Base-by-base conservation (phyloP, 2,329 filamentous ascomycete genomes). In the Hymenoscyphus repandus region DNA sequence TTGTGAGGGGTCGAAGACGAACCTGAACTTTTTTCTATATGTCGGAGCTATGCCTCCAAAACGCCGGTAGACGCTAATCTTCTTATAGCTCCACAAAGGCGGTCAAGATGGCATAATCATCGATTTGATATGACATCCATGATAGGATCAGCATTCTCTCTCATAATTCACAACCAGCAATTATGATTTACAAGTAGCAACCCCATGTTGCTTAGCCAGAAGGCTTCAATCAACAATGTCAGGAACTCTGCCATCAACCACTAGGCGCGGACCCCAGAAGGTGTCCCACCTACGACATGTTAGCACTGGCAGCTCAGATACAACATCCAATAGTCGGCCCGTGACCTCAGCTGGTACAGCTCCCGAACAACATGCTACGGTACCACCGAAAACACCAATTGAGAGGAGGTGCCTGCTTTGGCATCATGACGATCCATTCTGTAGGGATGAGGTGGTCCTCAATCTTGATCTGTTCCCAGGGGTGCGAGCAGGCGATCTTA, bases 381-480 rank as follows among this genome's bases (percentile, higher is more conserved):
- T 46, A 10, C 50, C 56, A 17, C 15, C 48, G 20, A 59, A 58
- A 45, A 11, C 52, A 9, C 47, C 50, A 12, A 46, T 62, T 7
- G 62, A 66, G 53, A 61, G 59, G 45, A 58, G 52, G 34, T 67
- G 66, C 45, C 57, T 58, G 33, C 54, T 68, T 12, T 68, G 65
- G 65, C 59, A 65, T n/a, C 66, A 68, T 36, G 65, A 91, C 66
- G 88, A 95, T 58, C 82, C 79, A 38, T 86, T 90, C 62, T 83
- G 85, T 7, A 79, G 78, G 51, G 88, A 95, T 62, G 88, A 92
- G 60, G 83, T 93, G 40, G 74, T 93, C 18, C 77, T 95, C 62
- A 93, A 92, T 65, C 75, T 85, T 51, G 83, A 88, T 50, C 76
- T 84, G 13, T 80, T 92, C 52, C 79, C 81, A 47, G 78, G 80